Evolutionary conservation across 2,329 filamentous ascomycete genomes (phyloP).

Genomic region (Neonectria magnoliae): DNA sequence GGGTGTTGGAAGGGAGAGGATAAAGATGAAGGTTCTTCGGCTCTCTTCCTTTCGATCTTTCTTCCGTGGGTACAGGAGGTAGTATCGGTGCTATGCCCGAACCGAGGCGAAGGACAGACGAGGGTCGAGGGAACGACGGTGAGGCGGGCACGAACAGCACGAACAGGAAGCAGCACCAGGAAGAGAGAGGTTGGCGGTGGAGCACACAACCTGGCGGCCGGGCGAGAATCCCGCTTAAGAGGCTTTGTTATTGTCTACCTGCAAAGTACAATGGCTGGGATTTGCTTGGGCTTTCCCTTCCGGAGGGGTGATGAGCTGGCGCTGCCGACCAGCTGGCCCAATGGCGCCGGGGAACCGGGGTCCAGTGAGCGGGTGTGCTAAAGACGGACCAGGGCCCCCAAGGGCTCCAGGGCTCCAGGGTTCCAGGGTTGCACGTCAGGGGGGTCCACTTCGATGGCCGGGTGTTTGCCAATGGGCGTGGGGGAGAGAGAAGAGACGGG

Average conservation of each 20-base stretch:
- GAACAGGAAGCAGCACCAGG: not conserved
- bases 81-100: conserved; percentile 14
- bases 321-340: conserved; percentile 50
- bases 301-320: conserved; percentile 51
- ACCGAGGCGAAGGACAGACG: not conserved
- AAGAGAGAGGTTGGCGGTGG: conserved; percentile 25
- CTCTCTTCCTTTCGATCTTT: not conserved
- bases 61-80: not conserved
- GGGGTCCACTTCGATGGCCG: not conserved
- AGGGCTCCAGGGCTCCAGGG: not conserved
- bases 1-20: not conserved
- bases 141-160: not conserved
- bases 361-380: conserved; percentile 35
- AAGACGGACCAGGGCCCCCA: conserved; percentile 11
- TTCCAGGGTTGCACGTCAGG: not conserved
- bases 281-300: conserved; percentile 5
- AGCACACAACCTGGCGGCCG: conserved; percentile 7
- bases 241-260: conserved; percentile 48
- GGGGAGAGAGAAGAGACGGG: conserved; percentile 4
- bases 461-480: conserved; percentile 14
- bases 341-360: conserved; percentile 45
- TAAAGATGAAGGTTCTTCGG: not conserved
- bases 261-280: conserved; percentile 34
- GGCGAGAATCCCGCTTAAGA: conserved; percentile 30
- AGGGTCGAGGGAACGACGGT: not conserved